A percentile compares a stretch with the other conserved stretches of the same genome.
Evolutionary conservation across 768 basidiomycete species (phyloP).

Genomic region (Pluteus cervinus): DNA sequence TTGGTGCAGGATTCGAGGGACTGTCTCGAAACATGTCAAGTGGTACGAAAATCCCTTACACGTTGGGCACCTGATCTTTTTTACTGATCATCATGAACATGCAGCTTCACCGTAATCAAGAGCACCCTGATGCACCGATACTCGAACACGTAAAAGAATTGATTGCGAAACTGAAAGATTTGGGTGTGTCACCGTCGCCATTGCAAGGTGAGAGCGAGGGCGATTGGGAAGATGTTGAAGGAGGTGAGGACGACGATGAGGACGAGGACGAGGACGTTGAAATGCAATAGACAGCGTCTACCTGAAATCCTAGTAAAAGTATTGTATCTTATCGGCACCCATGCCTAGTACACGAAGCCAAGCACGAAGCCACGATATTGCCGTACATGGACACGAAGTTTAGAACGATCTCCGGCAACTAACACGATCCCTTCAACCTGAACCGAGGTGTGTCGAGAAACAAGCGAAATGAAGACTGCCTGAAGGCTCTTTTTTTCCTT

Average conservation of each 20-base stretch:
- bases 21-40: constrained; percentile 78
- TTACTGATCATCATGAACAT: constrained; percentile 4
- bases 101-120: constrained; percentile 66
- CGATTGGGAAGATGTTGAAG: constrained; percentile 62
- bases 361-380: too few relatives aligned
- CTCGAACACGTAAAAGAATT: constrained; percentile 74
- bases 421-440: too few relatives aligned
- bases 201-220: constrained; percentile 48
- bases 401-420: too few relatives aligned
- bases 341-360: too few relatives aligned
- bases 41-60: constrained; percentile 37
- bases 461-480: too few relatives aligned
- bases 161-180: constrained; percentile 54
- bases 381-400: too few relatives aligned
- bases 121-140: constrained; percentile 70
- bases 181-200: constrained; percentile 61
- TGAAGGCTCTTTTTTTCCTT: too few relatives aligned
- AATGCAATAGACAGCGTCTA: constrained; percentile 35
- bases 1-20: constrained; percentile 74
- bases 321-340: too few relatives aligned
- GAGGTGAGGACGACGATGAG: constrained; percentile 61
- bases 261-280: constrained; percentile 54
- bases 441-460: too few relatives aligned
- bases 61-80: neutral
- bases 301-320: too few relatives aligned